phyloP scores from a whole-genome alignment of 2,329 filamentous ascomycete species.

The Pseudocercospora vitis region DNA sequence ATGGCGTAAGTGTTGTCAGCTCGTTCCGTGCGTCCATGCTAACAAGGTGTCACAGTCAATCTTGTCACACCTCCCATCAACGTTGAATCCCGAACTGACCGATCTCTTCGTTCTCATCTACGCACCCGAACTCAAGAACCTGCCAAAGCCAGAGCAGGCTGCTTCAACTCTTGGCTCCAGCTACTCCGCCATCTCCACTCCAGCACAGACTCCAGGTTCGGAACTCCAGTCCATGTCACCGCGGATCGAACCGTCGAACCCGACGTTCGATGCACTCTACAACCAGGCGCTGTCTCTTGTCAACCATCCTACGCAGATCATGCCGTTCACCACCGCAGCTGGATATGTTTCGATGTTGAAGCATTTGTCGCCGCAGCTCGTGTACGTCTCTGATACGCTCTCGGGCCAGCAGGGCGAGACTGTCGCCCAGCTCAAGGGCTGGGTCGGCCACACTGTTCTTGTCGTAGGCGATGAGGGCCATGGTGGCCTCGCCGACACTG shows the following conservation, averaged over 20 bases:
- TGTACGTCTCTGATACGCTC: slow-evolving; percentile 78
- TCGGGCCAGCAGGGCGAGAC: slow-evolving; percentile 68
- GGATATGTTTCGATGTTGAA: slow-evolving; percentile 85
- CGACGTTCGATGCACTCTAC: slow-evolving; percentile 71
- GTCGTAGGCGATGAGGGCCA: slow-evolving; percentile 71
- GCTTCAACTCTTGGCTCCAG: slow-evolving; percentile 71
- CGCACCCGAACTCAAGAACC: slow-evolving; percentile 65
- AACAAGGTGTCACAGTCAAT: slow-evolving; percentile 54
- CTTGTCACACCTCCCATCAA: slow-evolving; percentile 80
- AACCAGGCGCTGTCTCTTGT: slow-evolving; percentile 76
- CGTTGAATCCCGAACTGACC: slow-evolving; percentile 69
- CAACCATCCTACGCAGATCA: slow-evolving; percentile 79
- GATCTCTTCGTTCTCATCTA: slow-evolving; percentile 90
- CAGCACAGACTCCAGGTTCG: slow-evolving; percentile 64
- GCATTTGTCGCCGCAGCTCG: slow-evolving; percentile 77
- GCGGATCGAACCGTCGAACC: slow-evolving; percentile 40
- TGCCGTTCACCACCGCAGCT: slow-evolving; percentile 81
- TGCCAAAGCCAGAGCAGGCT: slow-evolving; percentile 44
- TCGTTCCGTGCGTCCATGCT: slow-evolving; percentile 19
- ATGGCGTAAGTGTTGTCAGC: slow-evolving; percentile 66
- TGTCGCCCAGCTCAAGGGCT: slow-evolving; percentile 65
- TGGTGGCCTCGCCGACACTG: slow-evolving; percentile 79
- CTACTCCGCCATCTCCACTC: slow-evolving; percentile 76
- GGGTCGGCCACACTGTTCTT: slow-evolving; percentile 63
- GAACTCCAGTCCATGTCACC: slow-evolving; percentile 51